Conservation (phyloP, 108 stramenopile species). For the Nitzschia sp. region DNA sequence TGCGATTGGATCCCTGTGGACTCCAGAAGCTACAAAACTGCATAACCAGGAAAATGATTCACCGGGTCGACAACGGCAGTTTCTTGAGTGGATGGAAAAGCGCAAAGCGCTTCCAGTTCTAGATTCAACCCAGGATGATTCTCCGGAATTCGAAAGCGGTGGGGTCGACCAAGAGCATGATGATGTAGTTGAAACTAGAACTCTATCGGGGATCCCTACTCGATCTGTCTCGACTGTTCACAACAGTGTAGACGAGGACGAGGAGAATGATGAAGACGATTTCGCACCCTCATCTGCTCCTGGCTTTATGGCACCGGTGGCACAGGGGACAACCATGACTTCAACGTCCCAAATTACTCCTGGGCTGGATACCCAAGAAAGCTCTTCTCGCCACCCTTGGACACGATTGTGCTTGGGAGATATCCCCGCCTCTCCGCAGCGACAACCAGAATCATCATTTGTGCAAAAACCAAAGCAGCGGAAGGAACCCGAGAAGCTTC, state of each 20-base stretch:
- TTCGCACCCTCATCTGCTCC: not conserved
- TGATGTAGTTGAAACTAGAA: slow-evolving; percentile 18
- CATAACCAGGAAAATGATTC: slow-evolving; percentile 1
- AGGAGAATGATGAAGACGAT: slow-evolving; percentile 12
- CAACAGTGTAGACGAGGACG: not conserved
- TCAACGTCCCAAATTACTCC: not conserved
- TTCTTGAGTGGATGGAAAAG: slow-evolving; percentile 36
- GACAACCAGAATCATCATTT: not conserved
- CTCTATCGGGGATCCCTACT: not conserved
- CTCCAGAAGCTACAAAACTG: slow-evolving; percentile 18
- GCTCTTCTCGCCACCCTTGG: not conserved
- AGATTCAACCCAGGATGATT: too few species aligned
- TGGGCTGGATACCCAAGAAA: not conserved
- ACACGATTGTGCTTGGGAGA: not conserved
- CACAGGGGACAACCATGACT: not conserved
- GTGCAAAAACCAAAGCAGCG: not conserved
- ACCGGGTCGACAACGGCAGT: slow-evolving; percentile 14
- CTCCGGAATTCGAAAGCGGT: not conserved
- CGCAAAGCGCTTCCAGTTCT: slow-evolving; percentile 21
- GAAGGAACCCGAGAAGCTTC: not conserved
- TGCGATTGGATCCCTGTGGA: slow-evolving; percentile 29
- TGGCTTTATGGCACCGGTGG: not conserved
- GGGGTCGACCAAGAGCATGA: not conserved
- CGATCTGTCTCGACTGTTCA: not conserved
- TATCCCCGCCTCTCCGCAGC: not conserved